phyloP scores from a whole-genome alignment of 116 monocot species.

The Cymodocea nodosa region DNA sequence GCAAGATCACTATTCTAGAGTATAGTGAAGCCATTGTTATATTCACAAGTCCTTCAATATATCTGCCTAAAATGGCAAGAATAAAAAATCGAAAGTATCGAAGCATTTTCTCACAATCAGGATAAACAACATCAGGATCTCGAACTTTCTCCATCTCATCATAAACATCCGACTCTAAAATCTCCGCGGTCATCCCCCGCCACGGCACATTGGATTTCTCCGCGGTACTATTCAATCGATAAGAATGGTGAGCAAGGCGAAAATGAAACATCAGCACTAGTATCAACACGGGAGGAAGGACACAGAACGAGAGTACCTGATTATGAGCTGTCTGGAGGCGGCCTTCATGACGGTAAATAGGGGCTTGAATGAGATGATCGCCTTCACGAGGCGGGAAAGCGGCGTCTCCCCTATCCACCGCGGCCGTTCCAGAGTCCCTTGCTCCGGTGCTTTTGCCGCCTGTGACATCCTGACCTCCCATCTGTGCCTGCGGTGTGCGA shows the following conservation, averaged over 20 bases:
- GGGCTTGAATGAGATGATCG: constrained; percentile 78
- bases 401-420: constrained; percentile 64
- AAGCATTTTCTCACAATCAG: constrained; percentile 43
- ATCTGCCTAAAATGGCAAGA: background rate
- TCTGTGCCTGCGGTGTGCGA: too few species aligned
- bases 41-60: background rate
- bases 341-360: constrained; percentile 66
- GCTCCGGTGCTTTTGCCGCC: constrained; percentile 18
- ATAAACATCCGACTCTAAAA: constrained; percentile 69
- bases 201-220: constrained; percentile 80
- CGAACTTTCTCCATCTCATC: constrained; percentile 45
- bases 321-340: constrained; percentile 44
- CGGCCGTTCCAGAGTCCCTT: constrained; percentile 48
- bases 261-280: background rate
- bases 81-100: background rate
- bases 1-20: too few species aligned
- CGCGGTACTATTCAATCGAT: constrained; percentile 29
- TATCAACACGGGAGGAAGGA: too few species aligned
- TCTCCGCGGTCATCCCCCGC: constrained; percentile 63
- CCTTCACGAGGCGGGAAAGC: constrained; percentile 52
- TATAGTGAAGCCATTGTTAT: too few species aligned
- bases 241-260: background rate
- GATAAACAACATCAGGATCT: constrained; percentile 51
- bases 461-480: too few species aligned
- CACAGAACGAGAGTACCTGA: constrained; percentile 21